Evolutionary conservation across 805 yeast species (phyloP), one percentile per base, ranked within the genome.

Genomic region (Candida vaughaniae): DNA sequence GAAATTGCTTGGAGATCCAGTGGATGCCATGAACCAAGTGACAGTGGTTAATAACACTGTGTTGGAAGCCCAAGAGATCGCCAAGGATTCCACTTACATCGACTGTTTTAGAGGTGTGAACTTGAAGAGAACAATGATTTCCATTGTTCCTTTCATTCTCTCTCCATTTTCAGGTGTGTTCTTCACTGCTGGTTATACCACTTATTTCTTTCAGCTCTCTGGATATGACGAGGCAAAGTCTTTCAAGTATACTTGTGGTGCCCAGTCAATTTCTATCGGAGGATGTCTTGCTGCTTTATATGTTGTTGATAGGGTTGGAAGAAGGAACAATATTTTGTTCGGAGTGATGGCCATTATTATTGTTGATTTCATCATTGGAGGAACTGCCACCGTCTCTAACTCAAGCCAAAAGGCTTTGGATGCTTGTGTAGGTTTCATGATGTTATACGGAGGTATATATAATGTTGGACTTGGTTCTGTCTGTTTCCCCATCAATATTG

Each of bases 51-150:
- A 43, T 30, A 27, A 29, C 11, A 32, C 31, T 8, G 27, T 39
- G 6, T 37, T 25, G n/a, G 51, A 46, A 22, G 45, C 48, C 20
- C 25, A 45, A 33, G 23, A 11, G 28, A 38, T 25, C 17, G 33
- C 25, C 3, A 29, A 27, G 41, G 35, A 31, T 16, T 9, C 18
- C 25, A 18, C 39, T n/a, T 46, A 38, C 38, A 46, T 23, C 42
- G 56, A 37, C 22, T 32, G 33, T 12, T 38, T 41, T 28, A 33
- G 29, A 25, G 40, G 45, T 4, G 29, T 16, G 7, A 35, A 36
- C 32, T 28, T 42, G 31, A 35, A 22, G 26, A 35, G 46, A 25
- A 28, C 41, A 7, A 8, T 39, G 19, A 25, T 42, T 16, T 14
- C 36, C 4, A 15, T 19, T 27, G 16, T 39, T 10, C 39, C 41